phyloP scores from a whole-genome alignment of 2,329 filamentous ascomycete genomes.

The Sclerotinia nivalis region DNA sequence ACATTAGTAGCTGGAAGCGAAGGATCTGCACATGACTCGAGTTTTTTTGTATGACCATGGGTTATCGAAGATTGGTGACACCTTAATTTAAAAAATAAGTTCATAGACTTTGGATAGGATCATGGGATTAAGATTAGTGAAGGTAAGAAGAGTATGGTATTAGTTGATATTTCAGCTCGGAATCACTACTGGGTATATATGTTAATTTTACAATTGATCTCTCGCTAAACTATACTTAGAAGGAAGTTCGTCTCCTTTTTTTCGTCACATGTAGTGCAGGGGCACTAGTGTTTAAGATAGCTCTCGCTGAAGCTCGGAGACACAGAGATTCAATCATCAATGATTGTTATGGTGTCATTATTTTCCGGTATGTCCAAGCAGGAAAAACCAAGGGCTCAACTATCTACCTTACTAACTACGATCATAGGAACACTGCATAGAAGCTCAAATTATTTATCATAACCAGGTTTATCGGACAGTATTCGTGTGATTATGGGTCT shows the following conservation, averaged over 20 bases:
- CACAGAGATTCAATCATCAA: neutral
- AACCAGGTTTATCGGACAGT: neutral
- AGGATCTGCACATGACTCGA: neutral
- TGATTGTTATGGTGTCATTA: conserved; percentile 2
- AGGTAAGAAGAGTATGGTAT: neutral
- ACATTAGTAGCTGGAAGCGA: neutral
- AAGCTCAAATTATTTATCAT: neutral
- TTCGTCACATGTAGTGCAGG: neutral
- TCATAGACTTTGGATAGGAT: neutral
- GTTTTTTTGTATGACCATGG: conserved; percentile 6
- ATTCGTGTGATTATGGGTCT: neutral
- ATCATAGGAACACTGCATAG: neutral
- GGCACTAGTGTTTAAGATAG: neutral
- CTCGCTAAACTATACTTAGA: neutral
- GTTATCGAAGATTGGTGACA: neutral
- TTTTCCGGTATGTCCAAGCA: neutral
- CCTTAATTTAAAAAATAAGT: neutral
- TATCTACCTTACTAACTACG: neutral
- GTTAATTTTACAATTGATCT: neutral
- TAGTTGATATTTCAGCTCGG: neutral
- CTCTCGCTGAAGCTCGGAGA: neutral
- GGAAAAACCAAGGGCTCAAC: neutral
- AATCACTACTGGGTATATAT: neutral
- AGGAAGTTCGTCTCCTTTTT: neutral
- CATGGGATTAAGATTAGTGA: neutral